Evolutionary conservation across 2,329 filamentous ascomycete species (phyloP).

Genomic region (Aspergillus proliferans): DNA sequence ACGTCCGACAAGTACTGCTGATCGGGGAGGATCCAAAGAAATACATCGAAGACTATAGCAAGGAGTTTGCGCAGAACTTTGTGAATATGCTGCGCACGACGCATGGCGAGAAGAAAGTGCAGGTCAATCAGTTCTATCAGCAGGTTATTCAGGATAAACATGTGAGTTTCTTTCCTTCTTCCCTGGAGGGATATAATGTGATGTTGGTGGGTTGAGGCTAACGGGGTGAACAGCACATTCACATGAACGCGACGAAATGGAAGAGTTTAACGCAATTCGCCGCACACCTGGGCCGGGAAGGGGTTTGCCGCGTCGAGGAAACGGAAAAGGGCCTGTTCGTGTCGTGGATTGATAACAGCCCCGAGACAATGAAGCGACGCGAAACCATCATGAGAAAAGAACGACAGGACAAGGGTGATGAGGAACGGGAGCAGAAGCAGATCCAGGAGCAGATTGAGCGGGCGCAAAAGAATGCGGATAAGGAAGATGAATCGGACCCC

Average conservation of each 20-base stretch:
- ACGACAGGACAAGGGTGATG: constrained; percentile 80
- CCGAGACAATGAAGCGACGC: constrained; percentile 71
- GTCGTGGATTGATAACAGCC: constrained; percentile 85
- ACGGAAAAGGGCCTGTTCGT: constrained; percentile 77
- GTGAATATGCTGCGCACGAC: constrained; percentile 68
- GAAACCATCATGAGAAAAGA: constrained; percentile 80
- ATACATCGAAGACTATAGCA: constrained; percentile 73
- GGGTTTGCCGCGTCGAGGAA: constrained; percentile 85
- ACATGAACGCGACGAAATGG: constrained; percentile 94
- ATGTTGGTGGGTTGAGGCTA: neutral
- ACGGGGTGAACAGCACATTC: constrained; percentile 54
- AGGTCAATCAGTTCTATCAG: constrained; percentile 92
- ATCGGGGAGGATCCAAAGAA: constrained; percentile 84
- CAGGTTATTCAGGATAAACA: constrained; percentile 82
- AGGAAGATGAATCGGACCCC: constrained; percentile 37
- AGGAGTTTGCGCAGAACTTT: constrained; percentile 77
- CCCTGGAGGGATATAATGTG: neutral
- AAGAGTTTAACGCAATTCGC: constrained; percentile 81
- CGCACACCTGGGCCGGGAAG: constrained; percentile 77
- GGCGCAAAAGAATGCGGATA: constrained; percentile 57
- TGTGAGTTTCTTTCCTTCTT: constrained; percentile 11
- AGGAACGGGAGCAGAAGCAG: constrained; percentile 77
- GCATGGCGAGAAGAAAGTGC: constrained; percentile 84
- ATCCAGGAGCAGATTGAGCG: constrained; percentile 77
- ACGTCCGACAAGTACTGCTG: constrained; percentile 81